Conservation (phyloP, 148 eudicot genomes). For the Amaranthus hypochondriacus region DNA sequence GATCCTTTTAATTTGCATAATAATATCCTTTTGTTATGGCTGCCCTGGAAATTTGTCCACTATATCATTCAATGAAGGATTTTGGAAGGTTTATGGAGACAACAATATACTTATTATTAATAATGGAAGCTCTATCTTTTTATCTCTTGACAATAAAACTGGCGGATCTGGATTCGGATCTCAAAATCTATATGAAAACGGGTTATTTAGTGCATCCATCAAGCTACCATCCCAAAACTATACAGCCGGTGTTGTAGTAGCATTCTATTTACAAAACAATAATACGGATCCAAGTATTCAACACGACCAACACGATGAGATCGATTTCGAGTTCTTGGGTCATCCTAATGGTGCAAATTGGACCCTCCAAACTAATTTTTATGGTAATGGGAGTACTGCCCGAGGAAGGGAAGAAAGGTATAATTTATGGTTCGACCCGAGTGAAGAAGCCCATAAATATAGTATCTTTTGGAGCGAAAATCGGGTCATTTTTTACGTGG, state of each 20-base stretch:
- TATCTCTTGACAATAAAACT: conserved; percentile 7
- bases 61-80: conserved; percentile 8
- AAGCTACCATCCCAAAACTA: conserved; percentile 31
- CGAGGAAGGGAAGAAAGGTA: conserved; percentile 37
- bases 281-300: background rate
- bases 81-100: background rate
- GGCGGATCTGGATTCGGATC: conserved; percentile 29
- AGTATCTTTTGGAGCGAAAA: conserved; percentile 27
- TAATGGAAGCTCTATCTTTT: background rate
- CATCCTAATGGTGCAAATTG: conserved; percentile 19
- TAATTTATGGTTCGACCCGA: conserved; percentile 32
- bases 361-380: conserved; percentile 36
- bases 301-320: conserved; percentile 25
- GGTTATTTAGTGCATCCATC: conserved; percentile 33
- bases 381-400: conserved; percentile 27
- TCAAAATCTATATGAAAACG: conserved; percentile 13
- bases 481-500: conserved; percentile 27
- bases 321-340: conserved; percentile 41
- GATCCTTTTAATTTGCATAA: background rate
- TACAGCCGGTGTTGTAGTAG: conserved; percentile 35
- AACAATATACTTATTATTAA: background rate
- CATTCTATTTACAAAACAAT: conserved; percentile 25
- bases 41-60: conserved; percentile 1
- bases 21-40: background rate
- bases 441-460: conserved; percentile 29